A percentile compares a stretch with the other conserved stretches of the same genome.
Conservation (phyloP, 2,329 filamentous ascomycete genomes). For the Talaromyces islandicus region DNA sequence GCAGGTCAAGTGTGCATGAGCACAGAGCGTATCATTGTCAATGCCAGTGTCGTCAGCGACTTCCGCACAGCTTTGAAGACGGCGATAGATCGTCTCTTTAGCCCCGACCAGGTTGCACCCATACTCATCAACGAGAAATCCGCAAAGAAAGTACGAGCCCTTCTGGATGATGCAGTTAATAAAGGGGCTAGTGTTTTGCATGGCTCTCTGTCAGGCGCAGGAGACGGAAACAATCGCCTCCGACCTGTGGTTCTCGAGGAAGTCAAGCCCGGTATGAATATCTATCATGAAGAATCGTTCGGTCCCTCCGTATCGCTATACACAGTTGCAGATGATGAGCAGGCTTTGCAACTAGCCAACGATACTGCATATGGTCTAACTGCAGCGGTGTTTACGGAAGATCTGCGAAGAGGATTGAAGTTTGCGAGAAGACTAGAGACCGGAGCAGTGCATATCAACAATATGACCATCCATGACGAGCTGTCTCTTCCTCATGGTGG, state of each 20-base stretch:
- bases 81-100: background rate
- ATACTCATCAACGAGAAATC: background rate
- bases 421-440: constrained; percentile 2
- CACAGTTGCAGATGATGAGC: constrained; percentile 38
- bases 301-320: constrained; percentile 63
- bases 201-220: background rate
- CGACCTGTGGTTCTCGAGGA: constrained; percentile 58
- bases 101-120: background rate
- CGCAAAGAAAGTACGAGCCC: background rate
- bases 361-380: constrained; percentile 36
- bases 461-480: constrained; percentile 7
- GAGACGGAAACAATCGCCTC: constrained; percentile 34
- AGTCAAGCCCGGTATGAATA: constrained; percentile 61
- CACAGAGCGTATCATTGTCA: constrained; percentile 59
- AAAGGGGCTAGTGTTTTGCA: constrained; percentile 3
- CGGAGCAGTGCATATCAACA: constrained; percentile 8
- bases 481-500: constrained; percentile 4
- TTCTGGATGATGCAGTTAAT: constrained; percentile 1
- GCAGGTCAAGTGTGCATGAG: constrained; percentile 64
- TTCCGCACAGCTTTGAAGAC: background rate
- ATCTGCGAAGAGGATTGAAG: background rate
- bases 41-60: constrained; percentile 22
- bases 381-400: constrained; percentile 41
- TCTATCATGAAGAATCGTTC: constrained; percentile 57
- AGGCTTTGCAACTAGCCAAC: constrained; percentile 35